Conservation (phyloP, 2,329 filamentous ascomycete species). For the Monilinia laxa region DNA sequence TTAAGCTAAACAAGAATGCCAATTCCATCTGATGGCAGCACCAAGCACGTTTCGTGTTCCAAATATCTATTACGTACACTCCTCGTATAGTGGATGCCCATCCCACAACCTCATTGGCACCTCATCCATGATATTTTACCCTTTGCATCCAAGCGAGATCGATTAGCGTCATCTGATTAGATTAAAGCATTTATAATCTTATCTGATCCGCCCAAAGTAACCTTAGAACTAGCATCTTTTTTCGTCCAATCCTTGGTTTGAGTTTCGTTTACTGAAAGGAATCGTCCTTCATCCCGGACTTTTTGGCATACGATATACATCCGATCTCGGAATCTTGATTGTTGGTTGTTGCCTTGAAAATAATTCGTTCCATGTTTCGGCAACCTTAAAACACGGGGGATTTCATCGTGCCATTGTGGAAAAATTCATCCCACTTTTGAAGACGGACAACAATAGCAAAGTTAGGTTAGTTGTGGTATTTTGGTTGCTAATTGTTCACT, state of each 20-base stretch:
- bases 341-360: background rate
- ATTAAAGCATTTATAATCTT: slow-evolving; percentile 11
- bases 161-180: slow-evolving; percentile 21
- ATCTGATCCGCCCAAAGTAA: slow-evolving; percentile 17
- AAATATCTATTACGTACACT: slow-evolving; percentile 12
- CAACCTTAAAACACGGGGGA: background rate
- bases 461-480: background rate
- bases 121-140: background rate
- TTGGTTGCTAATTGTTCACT: background rate
- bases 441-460: background rate
- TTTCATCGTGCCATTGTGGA: background rate
- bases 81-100: background rate
- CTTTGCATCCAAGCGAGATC: slow-evolving; percentile 11
- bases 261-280: background rate
- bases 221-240: background rate
- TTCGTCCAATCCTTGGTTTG: slow-evolving; percentile 3
- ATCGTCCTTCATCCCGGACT: background rate
- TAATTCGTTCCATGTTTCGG: background rate
- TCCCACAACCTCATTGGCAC: background rate
- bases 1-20: too few relatives aligned
- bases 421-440: slow-evolving; percentile 18
- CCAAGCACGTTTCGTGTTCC: too few relatives aligned
- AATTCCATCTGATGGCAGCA: too few relatives aligned
- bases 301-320: background rate
- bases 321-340: slow-evolving; percentile 2